A percentile compares a stretch with the other conserved stretches of the same genome.
These are phyloP conservation scores for Colletotrichum plurivorum DNA, from an alignment of 2,329 filamentous ascomycete genomes.

Conservation along the genomic window DNA sequence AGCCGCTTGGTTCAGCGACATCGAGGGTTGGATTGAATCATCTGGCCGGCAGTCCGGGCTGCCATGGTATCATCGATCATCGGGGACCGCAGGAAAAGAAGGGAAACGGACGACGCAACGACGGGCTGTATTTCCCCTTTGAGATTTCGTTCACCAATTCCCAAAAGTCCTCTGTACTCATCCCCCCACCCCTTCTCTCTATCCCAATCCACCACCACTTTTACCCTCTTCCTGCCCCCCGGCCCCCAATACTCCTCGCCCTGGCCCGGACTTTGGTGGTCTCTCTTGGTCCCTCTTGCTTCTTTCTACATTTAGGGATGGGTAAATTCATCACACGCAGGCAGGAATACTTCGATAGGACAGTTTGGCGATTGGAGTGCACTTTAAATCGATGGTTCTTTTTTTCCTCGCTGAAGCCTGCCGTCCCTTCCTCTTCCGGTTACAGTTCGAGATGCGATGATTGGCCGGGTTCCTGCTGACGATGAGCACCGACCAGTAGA, in stretches of 20 bases:
- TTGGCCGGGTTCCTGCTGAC: slow-evolving; percentile 5
- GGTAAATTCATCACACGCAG: slow-evolving; percentile 54
- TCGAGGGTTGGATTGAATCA: slow-evolving; percentile 34
- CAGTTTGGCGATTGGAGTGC: slow-evolving; percentile 66
- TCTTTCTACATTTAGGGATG: slow-evolving; percentile 49
- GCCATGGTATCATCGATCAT: slow-evolving; percentile 18
- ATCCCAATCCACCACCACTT: slow-evolving; percentile 29
- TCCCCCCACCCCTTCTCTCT: slow-evolving; percentile 11
- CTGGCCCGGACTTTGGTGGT: slow-evolving; percentile 39
- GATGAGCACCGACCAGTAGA: slow-evolving; percentile 26
- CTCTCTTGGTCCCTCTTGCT: slow-evolving; percentile 41
- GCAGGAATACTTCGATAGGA: slow-evolving; percentile 61
- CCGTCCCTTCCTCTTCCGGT: background rate
- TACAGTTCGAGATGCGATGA: slow-evolving; percentile 7
- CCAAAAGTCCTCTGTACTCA: slow-evolving; percentile 21
- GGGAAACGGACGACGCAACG: slow-evolving; percentile 20
- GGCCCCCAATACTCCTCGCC: slow-evolving; percentile 40
- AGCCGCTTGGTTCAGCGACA: slow-evolving; percentile 32
- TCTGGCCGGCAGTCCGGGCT: slow-evolving; percentile 32
- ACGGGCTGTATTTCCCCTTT: slow-evolving; percentile 37
- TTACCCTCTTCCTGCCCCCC: slow-evolving; percentile 24
- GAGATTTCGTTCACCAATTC: slow-evolving; percentile 29
- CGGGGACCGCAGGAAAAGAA: slow-evolving; percentile 6
- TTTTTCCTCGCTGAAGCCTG: slow-evolving; percentile 26
- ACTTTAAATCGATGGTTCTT: slow-evolving; percentile 56